These are phyloP conservation scores for Pyrenophora seminiperda DNA, from an alignment of 2,329 filamentous ascomycete species.

Conservation along the genomic window DNA sequence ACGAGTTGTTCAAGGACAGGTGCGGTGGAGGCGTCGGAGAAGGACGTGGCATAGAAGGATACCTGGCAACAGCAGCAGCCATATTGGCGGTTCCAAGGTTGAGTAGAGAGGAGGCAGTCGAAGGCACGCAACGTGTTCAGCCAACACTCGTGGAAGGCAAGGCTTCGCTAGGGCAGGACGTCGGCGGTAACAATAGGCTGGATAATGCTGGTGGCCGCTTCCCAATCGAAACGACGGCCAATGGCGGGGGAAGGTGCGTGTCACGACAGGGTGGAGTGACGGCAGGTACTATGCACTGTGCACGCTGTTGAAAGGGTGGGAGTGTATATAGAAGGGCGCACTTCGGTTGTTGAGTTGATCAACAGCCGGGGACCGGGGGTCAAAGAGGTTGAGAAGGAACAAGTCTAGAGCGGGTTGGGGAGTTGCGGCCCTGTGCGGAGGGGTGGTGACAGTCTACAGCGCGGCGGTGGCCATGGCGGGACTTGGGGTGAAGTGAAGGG, in stretches of 20 bases:
- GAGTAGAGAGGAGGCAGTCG: constrained; percentile 21
- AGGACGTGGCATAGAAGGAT: constrained; percentile 43
- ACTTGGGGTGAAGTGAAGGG: constrained; percentile 6
- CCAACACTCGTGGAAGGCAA: constrained; percentile 10
- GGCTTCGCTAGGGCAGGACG: constrained; percentile 6
- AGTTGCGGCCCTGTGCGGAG: constrained; percentile 18
- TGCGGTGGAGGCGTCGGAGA: constrained; percentile 57
- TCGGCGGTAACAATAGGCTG: constrained; percentile 10
- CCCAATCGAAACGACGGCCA: constrained; percentile 14
- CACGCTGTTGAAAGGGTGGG: no score
- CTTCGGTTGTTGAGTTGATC: constrained; percentile 28
- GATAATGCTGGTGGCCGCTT: constrained; percentile 13
- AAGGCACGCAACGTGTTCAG: constrained; percentile 36
- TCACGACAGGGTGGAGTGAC: constrained; percentile 22
- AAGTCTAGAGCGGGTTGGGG: constrained; percentile 19
- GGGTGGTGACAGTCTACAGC: constrained; percentile 32
- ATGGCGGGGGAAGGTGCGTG: constrained; percentile 17
- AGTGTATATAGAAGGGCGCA: constrained; percentile 2
- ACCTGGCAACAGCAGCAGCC: constrained; percentile 52
- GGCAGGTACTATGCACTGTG: no score
- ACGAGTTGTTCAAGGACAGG: constrained; percentile 63
- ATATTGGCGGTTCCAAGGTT: constrained; percentile 36
- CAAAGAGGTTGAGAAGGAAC: constrained; percentile 17
- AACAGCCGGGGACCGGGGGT: constrained; percentile 26
- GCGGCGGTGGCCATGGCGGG: constrained; percentile 26